Evolutionary conservation across 2,329 filamentous ascomycete genomes (phyloP), one percentile per base, ranked within the genome.

Genomic region (Pseudogymnoascus sp.): DNA sequence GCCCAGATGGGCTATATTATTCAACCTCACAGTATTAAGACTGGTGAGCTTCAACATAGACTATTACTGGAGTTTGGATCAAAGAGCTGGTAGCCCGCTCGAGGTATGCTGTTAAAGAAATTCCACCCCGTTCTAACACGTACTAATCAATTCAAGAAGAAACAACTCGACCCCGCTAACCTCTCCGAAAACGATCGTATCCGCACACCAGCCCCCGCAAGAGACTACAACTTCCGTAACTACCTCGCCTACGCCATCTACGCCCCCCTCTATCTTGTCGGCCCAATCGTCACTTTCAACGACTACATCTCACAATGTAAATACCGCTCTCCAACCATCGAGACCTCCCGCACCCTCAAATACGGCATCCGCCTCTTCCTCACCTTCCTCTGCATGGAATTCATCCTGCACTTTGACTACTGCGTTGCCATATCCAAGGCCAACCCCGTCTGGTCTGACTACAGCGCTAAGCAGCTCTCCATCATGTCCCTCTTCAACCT

Each of bases 41-140:
- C 80, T 97, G 59, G 92, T 99, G 70, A 97, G 93, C 74, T 99
- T 96, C 82, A 97, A 97, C 74, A 76, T 99, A 73, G 95, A 99
- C 76, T 93, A 96, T 74, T 93, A 96, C 74, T 99, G 95, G 93
- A 95, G 90, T 70, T 75, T 89, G 2, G 86, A 89, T 67, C 78
- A 82, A 40, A 77, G 76, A 65, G 79, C 80, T 23, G 77, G 83
- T 28, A 93, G 85, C 70, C 82, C 88, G 8, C 75, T 96, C 44
- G 93, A 97, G 87, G 95, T 97, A 84, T 74, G 84, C 77, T 3
- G 21, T 57, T 19, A 4, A 57, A 33, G 2, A 5, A 33, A 33
- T 50, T n/a, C 44, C 26, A 31, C 17, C 57, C 61, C 15, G 59
- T 63, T 28, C 53, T 15, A 33, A 33, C 17, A 28, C 65, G 66